Evolutionary conservation across 176 grass and related monocot genomes (phyloP), one percentile per base, ranked within the genome.

Genomic region (Carex pumila): DNA sequence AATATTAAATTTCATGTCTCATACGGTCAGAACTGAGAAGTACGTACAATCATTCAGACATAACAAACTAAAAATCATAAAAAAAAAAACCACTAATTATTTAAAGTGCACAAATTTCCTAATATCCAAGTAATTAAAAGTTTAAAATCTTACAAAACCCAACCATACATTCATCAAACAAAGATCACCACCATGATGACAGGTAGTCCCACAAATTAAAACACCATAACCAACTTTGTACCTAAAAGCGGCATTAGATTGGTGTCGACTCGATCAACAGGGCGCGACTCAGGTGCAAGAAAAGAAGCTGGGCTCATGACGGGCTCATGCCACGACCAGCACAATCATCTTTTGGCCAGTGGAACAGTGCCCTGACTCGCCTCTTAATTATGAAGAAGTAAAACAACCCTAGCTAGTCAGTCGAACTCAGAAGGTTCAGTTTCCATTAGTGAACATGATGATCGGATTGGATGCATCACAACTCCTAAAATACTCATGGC

Each of bases 331-430:
- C 80, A 41, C 71, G 53, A 90, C 92, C 49, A 80, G 85, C 31
- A 86, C 68, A 74, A 92, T 90, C 92, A 94, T 87, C 87, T 88
- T 83, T 88, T 94, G 86, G 0, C 92, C 94, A 1, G 66, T 74
- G 82, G 81, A 64, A 84, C 94, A 97, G 88, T 86, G 88, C 1
- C 88, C 92, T 55, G 25, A 25, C 25, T 25, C 25, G 25, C 25
- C 25, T 25, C 25, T 25, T 25, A 25, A 25, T 25, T 25, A 25
- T 25, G 25, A 25, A 25, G 25, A 0, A 25, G 25, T 25, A 25
- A 25, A 25, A 25, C 25, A 25, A 25, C 25, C 25, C 25, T 25
- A 25, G 25, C 25, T 25, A 5, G 0, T 59, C 19, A 79, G 68
- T 92, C 90, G n/a, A 97, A 62, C 61, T 31, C 32, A 25, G 85